phyloP scores from a whole-genome alignment of 1,139 yeast species.

The Meyerozyma athensensis region DNA sequence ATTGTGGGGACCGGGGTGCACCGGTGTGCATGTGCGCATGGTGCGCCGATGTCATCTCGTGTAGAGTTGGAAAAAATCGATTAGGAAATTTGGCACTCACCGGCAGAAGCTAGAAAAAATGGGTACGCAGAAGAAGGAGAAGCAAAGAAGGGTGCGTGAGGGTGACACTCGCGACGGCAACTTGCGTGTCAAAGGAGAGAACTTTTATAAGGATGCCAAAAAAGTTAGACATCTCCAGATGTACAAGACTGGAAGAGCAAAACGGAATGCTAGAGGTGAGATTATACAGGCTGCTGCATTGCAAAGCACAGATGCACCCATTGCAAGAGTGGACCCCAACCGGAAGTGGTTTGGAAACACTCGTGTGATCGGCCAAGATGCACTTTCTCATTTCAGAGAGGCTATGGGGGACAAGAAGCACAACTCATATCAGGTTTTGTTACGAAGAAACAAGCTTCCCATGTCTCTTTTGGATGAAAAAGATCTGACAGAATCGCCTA shows the following conservation, averaged over 20 bases:
- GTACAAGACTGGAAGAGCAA: constrained; percentile 90
- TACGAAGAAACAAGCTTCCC: constrained; percentile 88
- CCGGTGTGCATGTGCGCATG: background rate
- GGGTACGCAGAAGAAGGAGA: constrained; percentile 95
- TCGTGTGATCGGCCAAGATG: constrained; percentile 95
- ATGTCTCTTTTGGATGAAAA: constrained; percentile 92
- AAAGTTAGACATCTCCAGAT: constrained; percentile 84
- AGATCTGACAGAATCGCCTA: constrained; percentile 67
- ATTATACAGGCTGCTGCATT: constrained; percentile 81
- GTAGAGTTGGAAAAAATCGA: background rate
- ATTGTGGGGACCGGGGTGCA: background rate
- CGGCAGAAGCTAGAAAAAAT: constrained; percentile 30
- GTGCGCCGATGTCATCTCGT: constrained; percentile 2
- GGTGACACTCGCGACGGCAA: constrained; percentile 84
- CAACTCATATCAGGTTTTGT: constrained; percentile 82
- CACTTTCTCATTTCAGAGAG: constrained; percentile 87
- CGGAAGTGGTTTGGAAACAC: constrained; percentile 98
- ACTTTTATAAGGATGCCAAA: constrained; percentile 92
- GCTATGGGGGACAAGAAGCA: constrained; percentile 85
- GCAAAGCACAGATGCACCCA: constrained; percentile 84
- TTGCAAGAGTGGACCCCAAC: constrained; percentile 93
- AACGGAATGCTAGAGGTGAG: constrained; percentile 83
- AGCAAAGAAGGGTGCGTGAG: constrained; percentile 77
- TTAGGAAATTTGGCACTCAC: constrained; percentile 1
- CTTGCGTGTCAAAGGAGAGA: constrained; percentile 92